Evolutionary conservation across 495 filamentous ascomycete genomes (phyloP).

Genomic region (Neurospora sp.): DNA sequence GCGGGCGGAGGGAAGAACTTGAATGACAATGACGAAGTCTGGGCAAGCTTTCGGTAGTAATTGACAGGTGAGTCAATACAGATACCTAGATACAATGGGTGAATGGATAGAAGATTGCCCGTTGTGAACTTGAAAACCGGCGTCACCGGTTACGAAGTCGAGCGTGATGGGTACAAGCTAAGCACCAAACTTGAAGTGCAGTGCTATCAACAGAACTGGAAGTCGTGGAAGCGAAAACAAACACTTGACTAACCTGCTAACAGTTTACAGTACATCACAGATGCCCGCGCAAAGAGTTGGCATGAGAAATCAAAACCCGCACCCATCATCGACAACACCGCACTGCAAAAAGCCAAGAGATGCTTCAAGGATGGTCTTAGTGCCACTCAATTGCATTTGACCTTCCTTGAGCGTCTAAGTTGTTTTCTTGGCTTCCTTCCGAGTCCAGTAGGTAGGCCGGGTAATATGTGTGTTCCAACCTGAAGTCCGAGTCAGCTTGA

Average conservation of each 20-base stretch:
- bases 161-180: not conserved
- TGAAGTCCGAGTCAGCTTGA: not conserved
- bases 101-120: not conserved
- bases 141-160: not conserved
- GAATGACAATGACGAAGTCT: not conserved
- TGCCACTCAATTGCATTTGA: not conserved
- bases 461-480: not conserved
- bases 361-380: not conserved
- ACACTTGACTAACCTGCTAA: not conserved
- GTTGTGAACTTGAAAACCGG: not conserved
- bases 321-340: not conserved
- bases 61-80: not conserved
- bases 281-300: not conserved
- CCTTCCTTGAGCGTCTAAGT: not conserved
- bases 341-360: not conserved
- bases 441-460: not conserved
- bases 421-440: not conserved
- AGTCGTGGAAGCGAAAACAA: not conserved
- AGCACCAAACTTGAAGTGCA: too few relatives aligned
- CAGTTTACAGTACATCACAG: not conserved
- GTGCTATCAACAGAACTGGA: not conserved
- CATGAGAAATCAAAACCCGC: not conserved
- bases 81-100: not conserved
- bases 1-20: not conserved
- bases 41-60: not conserved